Percentiles rank a stretch among this genome's conserved stretches.
phyloP scores from a whole-genome alignment of 345 rosid species.

The Lepidium sativum region DNA sequence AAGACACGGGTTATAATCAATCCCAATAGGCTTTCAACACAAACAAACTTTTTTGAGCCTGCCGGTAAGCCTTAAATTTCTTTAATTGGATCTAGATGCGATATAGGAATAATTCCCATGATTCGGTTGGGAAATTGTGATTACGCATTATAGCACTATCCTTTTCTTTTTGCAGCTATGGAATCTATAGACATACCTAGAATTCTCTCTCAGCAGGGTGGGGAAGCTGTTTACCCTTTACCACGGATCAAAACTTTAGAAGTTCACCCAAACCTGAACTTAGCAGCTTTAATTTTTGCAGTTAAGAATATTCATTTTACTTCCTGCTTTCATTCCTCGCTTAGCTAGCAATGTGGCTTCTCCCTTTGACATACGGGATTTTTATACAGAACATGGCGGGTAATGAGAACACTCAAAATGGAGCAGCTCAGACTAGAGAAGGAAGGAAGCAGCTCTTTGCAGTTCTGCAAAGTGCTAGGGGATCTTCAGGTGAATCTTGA shows the following conservation, averaged over 20 bases:
- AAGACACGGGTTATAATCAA: conserved; percentile 67
- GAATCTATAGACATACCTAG: conserved; percentile 82
- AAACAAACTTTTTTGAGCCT: conserved; percentile 88
- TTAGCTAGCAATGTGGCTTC: conserved; percentile 13
- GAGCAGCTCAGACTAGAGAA: conserved; percentile 81
- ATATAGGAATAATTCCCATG: background rate
- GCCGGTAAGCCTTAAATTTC: conserved; percentile 46
- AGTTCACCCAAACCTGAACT: conserved; percentile 87
- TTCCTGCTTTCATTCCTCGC: conserved; percentile 1
- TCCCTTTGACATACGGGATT: conserved; percentile 8
- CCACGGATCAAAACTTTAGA: conserved; percentile 77
- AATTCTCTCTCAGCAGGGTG: conserved; percentile 90
- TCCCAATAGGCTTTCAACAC: conserved; percentile 88
- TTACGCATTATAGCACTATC: conserved; percentile 1
- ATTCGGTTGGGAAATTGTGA: background rate
- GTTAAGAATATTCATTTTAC: conserved; percentile 40
- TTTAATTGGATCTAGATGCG: background rate
- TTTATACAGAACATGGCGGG: conserved; percentile 54
- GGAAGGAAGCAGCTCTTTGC: conserved; percentile 98
- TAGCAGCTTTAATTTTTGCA: conserved; percentile 82
- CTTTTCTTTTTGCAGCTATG: conserved; percentile 54
- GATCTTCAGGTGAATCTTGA: conserved; percentile 74
- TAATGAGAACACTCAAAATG: conserved; percentile 55
- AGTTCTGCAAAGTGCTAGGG: conserved; percentile 95
- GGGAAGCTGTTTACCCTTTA: conserved; percentile 92